Evolutionary conservation across 129 eudicot species (phyloP).

Genomic region (Tagetes erecta): DNA sequence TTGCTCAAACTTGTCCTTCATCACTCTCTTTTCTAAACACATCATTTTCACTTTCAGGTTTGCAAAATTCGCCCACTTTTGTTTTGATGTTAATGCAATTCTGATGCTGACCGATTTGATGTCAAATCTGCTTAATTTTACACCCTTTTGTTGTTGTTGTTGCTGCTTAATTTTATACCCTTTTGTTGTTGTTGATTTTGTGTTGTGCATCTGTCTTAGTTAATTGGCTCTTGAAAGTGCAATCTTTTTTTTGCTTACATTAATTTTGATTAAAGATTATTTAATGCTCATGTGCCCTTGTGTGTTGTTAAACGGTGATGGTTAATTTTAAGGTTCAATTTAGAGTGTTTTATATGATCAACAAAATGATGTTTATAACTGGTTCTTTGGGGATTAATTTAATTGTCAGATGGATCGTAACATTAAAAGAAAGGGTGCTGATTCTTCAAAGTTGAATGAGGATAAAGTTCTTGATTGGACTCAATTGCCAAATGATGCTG

Average conservation of each 20-base stretch:
- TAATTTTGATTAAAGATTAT: slow-evolving; percentile 31
- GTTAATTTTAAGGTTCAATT: slow-evolving; percentile 3
- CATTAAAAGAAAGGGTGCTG: slow-evolving; percentile 59
- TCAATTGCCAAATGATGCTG: slow-evolving; percentile 69
- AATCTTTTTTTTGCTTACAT: slow-evolving; percentile 13
- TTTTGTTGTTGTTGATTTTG: slow-evolving; percentile 1
- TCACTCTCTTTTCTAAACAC: slow-evolving; percentile 23
- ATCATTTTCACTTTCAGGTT: slow-evolving; percentile 46
- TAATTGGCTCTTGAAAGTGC: slow-evolving; percentile 36
- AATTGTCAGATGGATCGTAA: slow-evolving; percentile 57
- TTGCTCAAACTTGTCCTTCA: slow-evolving; percentile 42
- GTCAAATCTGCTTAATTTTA: slow-evolving; percentile 24
- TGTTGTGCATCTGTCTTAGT: not conserved
- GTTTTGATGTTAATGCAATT: slow-evolving; percentile 28
- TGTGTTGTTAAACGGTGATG: slow-evolving; percentile 9
- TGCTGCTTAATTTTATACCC: slow-evolving; percentile 25
- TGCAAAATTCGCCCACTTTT: slow-evolving; percentile 39
- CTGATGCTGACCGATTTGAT: slow-evolving; percentile 33
- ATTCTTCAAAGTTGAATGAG: slow-evolving; percentile 26
- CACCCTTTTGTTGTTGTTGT: slow-evolving; percentile 7
- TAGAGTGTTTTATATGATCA: not conserved
- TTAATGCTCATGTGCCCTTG: slow-evolving; percentile 19
- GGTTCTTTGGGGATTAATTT: not conserved
- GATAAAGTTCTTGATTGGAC: slow-evolving; percentile 80
- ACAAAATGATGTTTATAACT: not conserved